Evolutionary conservation across 2,329 filamentous ascomycete genomes (phyloP).

Genomic region (Xylariaceae sp.): DNA sequence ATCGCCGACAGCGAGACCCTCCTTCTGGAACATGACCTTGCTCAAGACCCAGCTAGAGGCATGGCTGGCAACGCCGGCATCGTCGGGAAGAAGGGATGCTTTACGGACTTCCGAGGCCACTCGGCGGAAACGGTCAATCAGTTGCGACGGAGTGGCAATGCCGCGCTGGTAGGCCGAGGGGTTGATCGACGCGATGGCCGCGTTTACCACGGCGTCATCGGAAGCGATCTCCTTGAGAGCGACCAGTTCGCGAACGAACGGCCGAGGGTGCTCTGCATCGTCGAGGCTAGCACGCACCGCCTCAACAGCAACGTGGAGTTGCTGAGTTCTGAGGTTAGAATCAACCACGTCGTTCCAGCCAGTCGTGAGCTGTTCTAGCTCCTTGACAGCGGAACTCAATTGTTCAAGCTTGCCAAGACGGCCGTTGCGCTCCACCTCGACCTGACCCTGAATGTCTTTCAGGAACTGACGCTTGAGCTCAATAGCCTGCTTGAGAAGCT

Average conservation of each 20-base stretch:
- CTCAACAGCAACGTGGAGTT: slow-evolving; percentile 92
- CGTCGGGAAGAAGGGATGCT: slow-evolving; percentile 83
- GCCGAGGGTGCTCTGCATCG: slow-evolving; percentile 65
- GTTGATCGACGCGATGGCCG: slow-evolving; percentile 94
- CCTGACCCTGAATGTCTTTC: slow-evolving; percentile 68
- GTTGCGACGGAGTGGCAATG: slow-evolving; percentile 73
- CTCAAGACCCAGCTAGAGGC: slow-evolving; percentile 84
- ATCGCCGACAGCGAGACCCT: slow-evolving; percentile 71
- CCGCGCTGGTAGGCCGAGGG: slow-evolving; percentile 89
- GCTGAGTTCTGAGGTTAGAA: slow-evolving; percentile 85
- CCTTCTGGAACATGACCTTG: slow-evolving; percentile 95
- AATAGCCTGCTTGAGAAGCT: slow-evolving; percentile 85
- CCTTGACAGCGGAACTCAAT: slow-evolving; percentile 69
- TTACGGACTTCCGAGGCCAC: slow-evolving; percentile 92
- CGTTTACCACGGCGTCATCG: slow-evolving; percentile 80
- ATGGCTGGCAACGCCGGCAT: slow-evolving; percentile 91
- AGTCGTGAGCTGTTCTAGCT: slow-evolving; percentile 80
- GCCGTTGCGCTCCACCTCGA: slow-evolving; percentile 83
- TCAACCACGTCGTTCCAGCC: slow-evolving; percentile 92
- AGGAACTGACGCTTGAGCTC: slow-evolving; percentile 81
- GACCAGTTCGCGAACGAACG: slow-evolving; percentile 88
- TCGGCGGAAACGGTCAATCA: slow-evolving; percentile 92
- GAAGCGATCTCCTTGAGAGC: slow-evolving; percentile 88
- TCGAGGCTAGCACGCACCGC: slow-evolving; percentile 81
- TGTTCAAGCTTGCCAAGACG: slow-evolving; percentile 81